Base-by-base conservation (phyloP, 2,329 filamentous ascomycete species). In the Colletotrichum lindemuthianum region DNA sequence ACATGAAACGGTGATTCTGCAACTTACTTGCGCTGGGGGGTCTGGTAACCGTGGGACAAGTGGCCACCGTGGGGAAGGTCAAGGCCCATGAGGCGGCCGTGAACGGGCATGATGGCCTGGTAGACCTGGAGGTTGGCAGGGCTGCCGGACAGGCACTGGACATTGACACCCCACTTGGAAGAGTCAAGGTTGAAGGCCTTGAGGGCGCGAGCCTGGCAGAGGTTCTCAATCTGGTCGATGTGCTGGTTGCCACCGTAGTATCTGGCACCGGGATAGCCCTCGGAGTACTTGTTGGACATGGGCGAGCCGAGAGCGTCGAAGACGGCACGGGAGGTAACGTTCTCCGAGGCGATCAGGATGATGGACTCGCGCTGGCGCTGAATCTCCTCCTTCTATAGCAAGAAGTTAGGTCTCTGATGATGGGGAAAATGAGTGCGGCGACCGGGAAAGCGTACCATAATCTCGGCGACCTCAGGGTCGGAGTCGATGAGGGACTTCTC, bases 171-270 rank as follows among this genome's bases (percentile, higher is more conserved):
- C 96, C 96, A 99, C 84, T 96, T 93, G 71, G 89, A 87, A 15
- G 90, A 77, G 81, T 96, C 92, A 70, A 97, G 82, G 76, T 92
- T 87, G 86, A 98, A 99, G 64, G 94, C 91, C 82, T 92, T 87
- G 69, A 99, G 90, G 70, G 96, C 96, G 82, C 96, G 91, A 79
- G 89, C 86, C 85, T 99, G 96, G 88, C 96, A 99, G 67, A 96
- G 91, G 71, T 92, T 87, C 87, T 99, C 96, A 74, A 97, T 93
- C 81, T 92, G 86, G 80, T 99, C 96, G 72, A 99, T 99, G 87
- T 96, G 93, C 86, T 99, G 92, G 85, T 99, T 99, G 76, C 96
- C 96, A 77, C 96, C 96, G 76, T 99, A 99, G 88, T 99, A 99
- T 81, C 96, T 91, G 73, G 96, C 96, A 78, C 96, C 96, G 71